Evolutionary conservation across 495 filamentous ascomycete genomes (phyloP).

Genomic region (Cryomyces minteri): DNA sequence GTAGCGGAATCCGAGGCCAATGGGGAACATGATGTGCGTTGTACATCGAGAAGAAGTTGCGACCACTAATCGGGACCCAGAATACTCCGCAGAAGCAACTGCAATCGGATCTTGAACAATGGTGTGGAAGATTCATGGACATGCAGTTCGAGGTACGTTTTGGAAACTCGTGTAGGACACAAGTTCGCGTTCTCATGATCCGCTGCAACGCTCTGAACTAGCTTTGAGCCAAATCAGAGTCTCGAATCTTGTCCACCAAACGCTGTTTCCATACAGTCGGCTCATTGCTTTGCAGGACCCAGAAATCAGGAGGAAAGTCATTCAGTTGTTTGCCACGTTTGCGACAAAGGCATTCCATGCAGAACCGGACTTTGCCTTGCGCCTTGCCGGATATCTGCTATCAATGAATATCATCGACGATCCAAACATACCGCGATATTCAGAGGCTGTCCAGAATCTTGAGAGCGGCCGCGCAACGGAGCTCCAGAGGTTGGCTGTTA

Average conservation of each 20-base stretch:
- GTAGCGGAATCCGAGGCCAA: conserved; percentile 31
- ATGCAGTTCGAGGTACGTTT: conserved; percentile 41
- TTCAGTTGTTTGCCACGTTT: conserved; percentile 72
- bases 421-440: conserved; percentile 49
- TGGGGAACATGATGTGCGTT: conserved; percentile 34
- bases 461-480: conserved; percentile 68
- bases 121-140: conserved; percentile 58
- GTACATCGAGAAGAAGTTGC: not conserved
- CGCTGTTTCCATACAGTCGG: not conserved
- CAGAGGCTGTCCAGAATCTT: conserved; percentile 80
- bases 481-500: conserved; percentile 71
- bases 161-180: conserved; percentile 17
- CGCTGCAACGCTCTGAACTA: no score
- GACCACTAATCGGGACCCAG: conserved; percentile 16
- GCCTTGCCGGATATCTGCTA: conserved; percentile 76
- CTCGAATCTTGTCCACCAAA: no score
- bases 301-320: conserved; percentile 60
- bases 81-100: conserved; percentile 42
- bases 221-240: no score
- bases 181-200: not conserved
- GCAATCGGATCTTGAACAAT: conserved; percentile 53
- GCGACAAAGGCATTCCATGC: conserved; percentile 59
- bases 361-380: conserved; percentile 61
- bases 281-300: conserved; percentile 42
- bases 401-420: conserved; percentile 56